Evolutionary conservation across 371 early-diverging fungal species (phyloP).

Genomic region (Chytridium lagenaria): DNA sequence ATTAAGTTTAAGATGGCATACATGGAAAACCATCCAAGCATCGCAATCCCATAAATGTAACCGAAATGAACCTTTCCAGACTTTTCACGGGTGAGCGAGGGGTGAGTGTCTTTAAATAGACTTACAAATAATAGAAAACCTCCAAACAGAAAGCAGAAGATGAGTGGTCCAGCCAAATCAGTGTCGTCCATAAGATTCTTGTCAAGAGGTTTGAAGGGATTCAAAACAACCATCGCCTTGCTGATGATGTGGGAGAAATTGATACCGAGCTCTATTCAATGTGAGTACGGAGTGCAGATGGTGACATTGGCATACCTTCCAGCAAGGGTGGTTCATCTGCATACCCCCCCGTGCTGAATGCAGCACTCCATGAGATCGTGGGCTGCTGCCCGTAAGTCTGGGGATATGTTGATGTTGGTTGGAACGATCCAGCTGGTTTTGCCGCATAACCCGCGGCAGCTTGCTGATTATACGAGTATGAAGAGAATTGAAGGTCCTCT

Average conservation of each 20-base stretch:
- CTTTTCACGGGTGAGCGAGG: too few relatives aligned
- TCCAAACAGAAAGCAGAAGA: constrained; percentile 90
- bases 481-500: constrained; percentile 32
- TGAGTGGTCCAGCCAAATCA: constrained; percentile 92
- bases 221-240: constrained; percentile 85
- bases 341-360: constrained; percentile 82
- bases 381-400: neutral
- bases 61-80: constrained; percentile 95
- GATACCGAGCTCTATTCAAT: constrained; percentile 79
- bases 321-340: constrained; percentile 87
- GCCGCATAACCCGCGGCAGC: neutral
- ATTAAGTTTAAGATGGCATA: constrained; percentile 92
- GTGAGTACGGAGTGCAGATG: constrained; percentile 2
- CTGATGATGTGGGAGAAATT: constrained; percentile 88
- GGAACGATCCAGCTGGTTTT: neutral
- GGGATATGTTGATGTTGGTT: neutral
- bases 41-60: constrained; percentile 95
- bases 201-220: constrained; percentile 88
- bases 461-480: constrained; percentile 20
- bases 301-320: constrained; percentile 61
- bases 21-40: constrained; percentile 86
- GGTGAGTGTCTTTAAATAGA: too few relatives aligned
- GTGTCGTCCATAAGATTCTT: constrained; percentile 86
- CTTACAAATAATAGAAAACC: constrained; percentile 81
- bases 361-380: constrained; percentile 42